Evolutionary conservation across 176 grass and related monocot species (phyloP).

Genomic region (Saccharum spontaneum): DNA sequence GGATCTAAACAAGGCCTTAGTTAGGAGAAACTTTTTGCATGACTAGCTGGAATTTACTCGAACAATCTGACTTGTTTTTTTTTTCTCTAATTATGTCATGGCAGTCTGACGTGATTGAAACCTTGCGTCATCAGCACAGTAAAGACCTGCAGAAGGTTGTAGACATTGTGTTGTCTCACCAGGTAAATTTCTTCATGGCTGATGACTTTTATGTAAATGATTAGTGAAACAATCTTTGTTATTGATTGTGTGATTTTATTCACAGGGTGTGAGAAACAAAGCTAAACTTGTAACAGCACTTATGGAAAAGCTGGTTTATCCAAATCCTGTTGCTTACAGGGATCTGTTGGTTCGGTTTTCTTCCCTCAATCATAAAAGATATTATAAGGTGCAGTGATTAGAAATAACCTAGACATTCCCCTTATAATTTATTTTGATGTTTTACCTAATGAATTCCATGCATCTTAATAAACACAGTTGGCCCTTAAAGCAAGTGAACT

Average conservation of each 20-base stretch:
- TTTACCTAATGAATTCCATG: constrained; percentile 28
- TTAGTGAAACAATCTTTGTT: constrained; percentile 15
- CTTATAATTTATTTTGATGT: constrained; percentile 7
- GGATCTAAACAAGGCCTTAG: neutral
- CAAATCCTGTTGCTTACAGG: constrained; percentile 78
- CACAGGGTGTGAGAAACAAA: constrained; percentile 87
- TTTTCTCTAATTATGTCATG: neutral
- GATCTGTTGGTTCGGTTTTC: constrained; percentile 89
- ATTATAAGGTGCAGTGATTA: constrained; percentile 67
- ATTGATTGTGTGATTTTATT: constrained; percentile 38
- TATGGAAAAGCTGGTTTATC: constrained; percentile 94
- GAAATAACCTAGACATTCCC: constrained; percentile 8
- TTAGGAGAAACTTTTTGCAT: neutral
- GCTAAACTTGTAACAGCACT: constrained; percentile 80
- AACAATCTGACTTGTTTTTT: neutral
- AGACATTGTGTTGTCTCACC: constrained; percentile 89
- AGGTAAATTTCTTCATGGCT: constrained; percentile 61
- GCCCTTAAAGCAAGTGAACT: constrained; percentile 96
- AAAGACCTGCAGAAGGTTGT: constrained; percentile 88
- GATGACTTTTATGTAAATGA: constrained; percentile 15
- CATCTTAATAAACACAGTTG: constrained; percentile 56
- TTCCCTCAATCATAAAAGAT: constrained; percentile 88
- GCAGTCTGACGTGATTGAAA: constrained; percentile 94
- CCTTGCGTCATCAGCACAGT: constrained; percentile 69
- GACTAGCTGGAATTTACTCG: neutral